Evolutionary conservation across 116 monocot genomes (phyloP), one percentile per base, ranked within the genome.

Genomic region (Phalaenopsis hybrid): DNA sequence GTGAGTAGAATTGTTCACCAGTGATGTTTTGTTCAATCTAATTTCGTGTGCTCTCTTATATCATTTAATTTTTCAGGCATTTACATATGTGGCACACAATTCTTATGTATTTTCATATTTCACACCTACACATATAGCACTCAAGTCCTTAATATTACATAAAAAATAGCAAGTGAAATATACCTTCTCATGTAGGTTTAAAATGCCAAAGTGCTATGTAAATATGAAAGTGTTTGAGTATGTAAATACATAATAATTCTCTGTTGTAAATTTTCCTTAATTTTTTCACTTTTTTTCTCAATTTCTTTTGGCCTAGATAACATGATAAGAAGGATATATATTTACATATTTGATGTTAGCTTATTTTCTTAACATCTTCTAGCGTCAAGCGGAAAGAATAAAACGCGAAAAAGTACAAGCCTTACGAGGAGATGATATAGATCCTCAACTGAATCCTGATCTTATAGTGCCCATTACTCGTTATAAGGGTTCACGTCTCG

Each of bases 371-470:
- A 25, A 49, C 12, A 50, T 76, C 11, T 82, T 78, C 31, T 86
- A 98, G 98, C 91, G 98, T 45, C 98, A 98, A 88, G 84, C 94
- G 31, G 95, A 98, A 70, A 94, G 98, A 86, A 90, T 89, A 67
- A 94, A 89, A 84, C 91, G 98, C n/a, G 93, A 90, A 43, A 98
- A 95, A 83, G 88, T 84, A 17, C 95, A 98, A 74, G 86, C 90
- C 85, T 93, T 82, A 81, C 82, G 95, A 81, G 89, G 98, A 63
- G 95, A 98, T 89, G 94, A 98, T 78, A 75, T 89, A 79, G 92
- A 98, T 79, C 98, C 98, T 31, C 84, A 86, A 25, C 70, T 94
- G 65, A 88, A 87, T 33, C 88, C 88, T 65, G 91, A 98, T 18
- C 70, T 82, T 67, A 85, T 95, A 52, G 98, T 98, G 18, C 89